These are phyloP conservation scores for Athelia sp. DNA, from an alignment of 1,284 basidiomycete species.

Conservation along the genomic window DNA sequence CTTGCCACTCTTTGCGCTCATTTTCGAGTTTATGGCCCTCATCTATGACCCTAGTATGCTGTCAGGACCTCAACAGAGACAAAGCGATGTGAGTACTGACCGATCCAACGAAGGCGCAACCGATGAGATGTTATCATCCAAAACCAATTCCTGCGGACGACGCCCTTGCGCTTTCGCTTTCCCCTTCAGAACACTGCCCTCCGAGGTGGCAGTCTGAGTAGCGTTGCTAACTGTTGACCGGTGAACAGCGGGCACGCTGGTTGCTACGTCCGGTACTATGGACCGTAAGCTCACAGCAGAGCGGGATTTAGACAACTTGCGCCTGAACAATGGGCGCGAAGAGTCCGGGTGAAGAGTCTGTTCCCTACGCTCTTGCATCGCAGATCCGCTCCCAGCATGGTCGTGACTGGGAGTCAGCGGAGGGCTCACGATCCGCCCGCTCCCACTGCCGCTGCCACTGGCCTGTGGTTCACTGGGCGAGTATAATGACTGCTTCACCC, in stretches of 20 bases:
- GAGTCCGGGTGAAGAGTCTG: slow-evolving; percentile 6
- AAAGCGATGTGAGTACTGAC: slow-evolving; percentile 33
- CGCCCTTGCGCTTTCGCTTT: slow-evolving; percentile 14
- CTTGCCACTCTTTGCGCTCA: slow-evolving; percentile 63
- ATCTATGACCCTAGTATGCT: slow-evolving; percentile 50
- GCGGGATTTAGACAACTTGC: slow-evolving; percentile 38
- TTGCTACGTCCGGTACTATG: neutral
- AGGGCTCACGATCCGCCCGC: slow-evolving; percentile 43
- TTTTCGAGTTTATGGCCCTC: slow-evolving; percentile 53
- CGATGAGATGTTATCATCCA: slow-evolving; percentile 54
- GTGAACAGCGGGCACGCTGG: neutral
- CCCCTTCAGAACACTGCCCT: neutral
- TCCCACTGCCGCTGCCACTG: slow-evolving; percentile 9
- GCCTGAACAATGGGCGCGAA: slow-evolving; percentile 12
- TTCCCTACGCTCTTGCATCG: neutral
- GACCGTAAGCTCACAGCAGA: slow-evolving; percentile 33
- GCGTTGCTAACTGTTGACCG: slow-evolving; percentile 4
- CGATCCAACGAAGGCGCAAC: slow-evolving; percentile 56
- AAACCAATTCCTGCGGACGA: slow-evolving; percentile 46
- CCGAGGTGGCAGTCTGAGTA: neutral
- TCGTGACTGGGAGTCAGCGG: slow-evolving; percentile 20
- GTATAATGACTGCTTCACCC: slow-evolving; percentile 28
- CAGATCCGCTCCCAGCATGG: neutral
- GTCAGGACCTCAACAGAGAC: slow-evolving; percentile 1
- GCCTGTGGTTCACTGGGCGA: slow-evolving; percentile 9